Percentiles rank a stretch among this genome's conserved stretches.
Conservation (phyloP, 2,329 filamentous ascomycete genomes). For the Aspergillus tamarii region DNA sequence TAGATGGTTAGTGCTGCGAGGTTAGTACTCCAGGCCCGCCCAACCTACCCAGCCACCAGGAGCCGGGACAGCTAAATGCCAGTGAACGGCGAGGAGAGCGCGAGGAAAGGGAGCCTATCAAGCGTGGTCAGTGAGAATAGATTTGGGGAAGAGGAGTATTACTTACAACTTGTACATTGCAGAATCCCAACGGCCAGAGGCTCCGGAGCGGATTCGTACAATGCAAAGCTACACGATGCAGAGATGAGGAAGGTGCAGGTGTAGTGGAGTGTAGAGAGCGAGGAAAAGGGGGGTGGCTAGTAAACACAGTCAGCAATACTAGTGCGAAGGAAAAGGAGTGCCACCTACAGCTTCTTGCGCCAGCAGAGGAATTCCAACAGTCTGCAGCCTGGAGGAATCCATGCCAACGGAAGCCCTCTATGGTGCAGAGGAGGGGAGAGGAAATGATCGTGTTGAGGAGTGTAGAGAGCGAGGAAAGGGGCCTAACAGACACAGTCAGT, state of each 20-base stretch:
- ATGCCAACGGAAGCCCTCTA: neutral
- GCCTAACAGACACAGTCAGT: neutral
- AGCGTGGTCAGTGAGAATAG: neutral
- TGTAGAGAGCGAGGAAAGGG: neutral
- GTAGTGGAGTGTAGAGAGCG: neutral
- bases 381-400: neutral
- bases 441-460: neutral
- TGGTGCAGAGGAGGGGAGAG: neutral
- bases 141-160: neutral
- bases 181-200: neutral
- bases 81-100: neutral
- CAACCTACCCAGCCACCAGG: slow-evolving; percentile 1
- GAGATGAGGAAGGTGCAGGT: neutral
- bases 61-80: neutral
- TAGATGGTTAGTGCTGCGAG: neutral
- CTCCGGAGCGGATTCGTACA: neutral
- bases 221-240: neutral
- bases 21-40: neutral
- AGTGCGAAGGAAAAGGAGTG: neutral
- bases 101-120: neutral
- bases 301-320: neutral
- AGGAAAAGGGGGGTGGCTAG: neutral
- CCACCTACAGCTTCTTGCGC: neutral
- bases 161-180: neutral
- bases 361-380: neutral